phyloP scores from a whole-genome alignment of 345 rosid species.

The Rhizophora mangle region DNA sequence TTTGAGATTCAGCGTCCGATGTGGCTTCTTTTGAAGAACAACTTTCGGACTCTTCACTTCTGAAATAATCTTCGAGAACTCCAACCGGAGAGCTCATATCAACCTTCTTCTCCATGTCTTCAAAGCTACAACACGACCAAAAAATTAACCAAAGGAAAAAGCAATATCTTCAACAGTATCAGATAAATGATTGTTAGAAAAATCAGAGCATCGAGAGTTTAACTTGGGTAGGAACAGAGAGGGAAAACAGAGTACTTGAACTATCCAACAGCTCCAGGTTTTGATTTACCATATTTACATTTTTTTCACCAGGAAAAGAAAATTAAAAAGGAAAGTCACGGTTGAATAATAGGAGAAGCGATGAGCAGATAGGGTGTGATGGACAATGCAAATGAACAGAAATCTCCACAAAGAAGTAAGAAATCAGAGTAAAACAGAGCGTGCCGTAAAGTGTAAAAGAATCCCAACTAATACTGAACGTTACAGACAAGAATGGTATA shows the following conservation, averaged over 20 bases:
- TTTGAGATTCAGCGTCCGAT: not conserved
- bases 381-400: not conserved
- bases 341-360: not conserved
- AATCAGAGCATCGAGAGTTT: no score
- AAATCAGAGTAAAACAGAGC: not conserved
- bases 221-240: not conserved
- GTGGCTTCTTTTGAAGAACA: not conserved
- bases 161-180: conserved; percentile 20
- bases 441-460: not conserved
- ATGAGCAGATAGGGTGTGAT: not conserved
- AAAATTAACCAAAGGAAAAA: not conserved
- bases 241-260: not conserved
- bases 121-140: not conserved
- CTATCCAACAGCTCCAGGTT: no score
- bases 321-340: no score
- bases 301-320: no score
- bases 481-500: not conserved
- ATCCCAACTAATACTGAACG: not conserved
- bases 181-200: no score
- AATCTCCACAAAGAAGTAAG: not conserved
- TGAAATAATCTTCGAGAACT: not conserved
- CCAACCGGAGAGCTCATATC: conserved; percentile 3
- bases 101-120: not conserved
- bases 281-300: no score
- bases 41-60: conserved; percentile 1